Evolutionary conservation across 352 stramenopile species (phyloP), one percentile per base, ranked within the genome.

Genomic region (Phytophthora brassicae): DNA sequence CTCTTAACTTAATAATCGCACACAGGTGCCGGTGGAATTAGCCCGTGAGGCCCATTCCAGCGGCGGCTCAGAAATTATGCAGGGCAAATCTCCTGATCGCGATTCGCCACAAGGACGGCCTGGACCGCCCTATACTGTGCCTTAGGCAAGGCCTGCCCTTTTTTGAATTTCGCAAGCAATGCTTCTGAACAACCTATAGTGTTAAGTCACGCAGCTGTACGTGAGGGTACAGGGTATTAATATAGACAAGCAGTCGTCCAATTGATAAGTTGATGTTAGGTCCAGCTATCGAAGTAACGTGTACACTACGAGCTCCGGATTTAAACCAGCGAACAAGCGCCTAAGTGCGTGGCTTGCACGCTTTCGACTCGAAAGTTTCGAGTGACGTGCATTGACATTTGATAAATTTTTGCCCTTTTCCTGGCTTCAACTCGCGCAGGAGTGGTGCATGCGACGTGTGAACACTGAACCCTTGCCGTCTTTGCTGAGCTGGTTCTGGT

Each of bases 61-160:
- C 45, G 52, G 70, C 60, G 50, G 38, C 38, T 64, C 66, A 89
- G 71, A 89, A 86, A 89, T 89, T 89, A 70, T 76, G 80, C 72
- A 88, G 80, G 69, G 75, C 76, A 89, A 89, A 89, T 89, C 80
- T 89, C 78, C 66, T 86, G 80, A 89, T 89, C 74, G 63, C 80
- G 80, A 89, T 89, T 89, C 80, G 80, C 77, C 80, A 77, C 77
- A 74, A 68, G 49, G 31, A 49, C 43, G 45, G 45, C 58, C 31
- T 51, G 14, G 48, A 29, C 45, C 41, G 20, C 31, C 50, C 54
- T 57, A 56, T 56, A 43, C 24, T 68, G 64, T 56, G 64, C 64
- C 68, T 67, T 62, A 67, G 51, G 39, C 42, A 72, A 72, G 64
- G 68, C 63, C 68, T 76, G 68, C 68, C 68, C 68, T 76, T 76